A percentile compares a stretch with the other conserved stretches of the same genome.
These are phyloP conservation scores for Yarrowia sp. DNA, from an alignment of 805 yeast species.

Conservation along the genomic window DNA sequence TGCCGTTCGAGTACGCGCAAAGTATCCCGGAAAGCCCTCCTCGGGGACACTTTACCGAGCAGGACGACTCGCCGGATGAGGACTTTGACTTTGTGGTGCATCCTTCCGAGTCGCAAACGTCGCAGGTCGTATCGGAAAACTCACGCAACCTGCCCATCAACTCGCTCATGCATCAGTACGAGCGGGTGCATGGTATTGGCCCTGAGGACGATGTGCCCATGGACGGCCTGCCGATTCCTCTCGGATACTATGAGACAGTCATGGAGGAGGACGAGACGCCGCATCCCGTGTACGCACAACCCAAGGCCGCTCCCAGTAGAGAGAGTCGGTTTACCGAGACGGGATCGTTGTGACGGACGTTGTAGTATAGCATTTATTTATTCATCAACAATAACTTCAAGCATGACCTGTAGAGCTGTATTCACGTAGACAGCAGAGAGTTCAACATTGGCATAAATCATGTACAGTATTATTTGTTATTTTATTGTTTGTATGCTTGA, in stretches of 20 bases:
- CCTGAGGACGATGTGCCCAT: constrained; percentile 24
- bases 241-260: constrained; percentile 26
- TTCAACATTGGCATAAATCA: too few relatives aligned
- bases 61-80: constrained; percentile 12
- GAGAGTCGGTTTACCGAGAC: constrained; percentile 23
- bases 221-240: constrained; percentile 21
- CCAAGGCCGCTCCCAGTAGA: constrained; percentile 19
- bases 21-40: constrained; percentile 8
- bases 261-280: constrained; percentile 26
- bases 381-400: not conserved
- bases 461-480: too few relatives aligned
- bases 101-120: constrained; percentile 13
- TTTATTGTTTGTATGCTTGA: too few relatives aligned
- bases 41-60: constrained; percentile 7
- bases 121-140: constrained; percentile 3
- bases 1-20: constrained; percentile 11
- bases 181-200: constrained; percentile 22
- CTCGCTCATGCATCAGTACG: constrained; percentile 28
- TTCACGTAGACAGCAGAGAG: too few relatives aligned
- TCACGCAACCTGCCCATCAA: constrained; percentile 24
- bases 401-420: too few relatives aligned
- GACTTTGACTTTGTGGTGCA: constrained; percentile 8
- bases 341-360: constrained; percentile 1
- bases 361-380: constrained; percentile 3
- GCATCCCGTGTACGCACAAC: constrained; percentile 24